These are phyloP conservation scores for Clonostachys sp. DNA, from an alignment of 2,329 filamentous ascomycete genomes.

Conservation along the genomic window DNA sequence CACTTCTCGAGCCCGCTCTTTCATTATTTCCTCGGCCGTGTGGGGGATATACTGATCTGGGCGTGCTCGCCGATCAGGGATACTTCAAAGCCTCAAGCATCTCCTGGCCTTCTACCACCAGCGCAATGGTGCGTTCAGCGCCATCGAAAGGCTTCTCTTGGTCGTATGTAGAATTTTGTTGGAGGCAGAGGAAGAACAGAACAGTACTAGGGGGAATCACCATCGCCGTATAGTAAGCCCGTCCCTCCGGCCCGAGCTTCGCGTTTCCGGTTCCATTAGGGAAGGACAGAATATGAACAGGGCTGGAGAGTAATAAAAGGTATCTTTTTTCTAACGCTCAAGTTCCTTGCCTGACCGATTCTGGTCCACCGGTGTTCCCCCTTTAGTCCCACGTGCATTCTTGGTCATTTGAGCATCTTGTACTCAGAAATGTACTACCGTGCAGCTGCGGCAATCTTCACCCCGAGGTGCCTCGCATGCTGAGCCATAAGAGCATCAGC, in stretches of 20 bases:
- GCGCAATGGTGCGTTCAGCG: slow-evolving; percentile 4
- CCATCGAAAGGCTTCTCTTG: slow-evolving; percentile 6
- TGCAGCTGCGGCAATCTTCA: not conserved
- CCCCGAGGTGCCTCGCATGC: slow-evolving; percentile 51
- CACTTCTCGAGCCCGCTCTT: slow-evolving; percentile 6
- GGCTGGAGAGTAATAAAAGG: slow-evolving; percentile 12
- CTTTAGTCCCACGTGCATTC: slow-evolving; percentile 10
- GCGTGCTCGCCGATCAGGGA: slow-evolving; percentile 6
- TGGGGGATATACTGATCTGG: slow-evolving; percentile 4
- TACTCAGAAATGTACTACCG: not conserved
- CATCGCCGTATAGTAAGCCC: slow-evolving; percentile 8
- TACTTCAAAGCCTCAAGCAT: slow-evolving; percentile 4
- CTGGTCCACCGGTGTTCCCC: slow-evolving; percentile 11
- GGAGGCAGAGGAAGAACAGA: slow-evolving; percentile 9
- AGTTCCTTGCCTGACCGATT: slow-evolving; percentile 11
- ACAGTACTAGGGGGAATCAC: slow-evolving; percentile 8
- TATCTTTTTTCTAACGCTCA: slow-evolving; percentile 11
- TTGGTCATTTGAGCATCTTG: not conserved
- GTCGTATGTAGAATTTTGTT: slow-evolving; percentile 7
- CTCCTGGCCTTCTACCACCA: slow-evolving; percentile 4
- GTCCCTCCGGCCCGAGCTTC: slow-evolving; percentile 9
- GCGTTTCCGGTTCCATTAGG: slow-evolving; percentile 11
- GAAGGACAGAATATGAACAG: slow-evolving; percentile 12
- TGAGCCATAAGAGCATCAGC: slow-evolving; percentile 87
- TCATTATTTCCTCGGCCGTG: slow-evolving; percentile 4